Evolutionary conservation across 495 filamentous ascomycete genomes (phyloP), one percentile per base, ranked within the genome.

Genomic region (Neurospora cerealis): DNA sequence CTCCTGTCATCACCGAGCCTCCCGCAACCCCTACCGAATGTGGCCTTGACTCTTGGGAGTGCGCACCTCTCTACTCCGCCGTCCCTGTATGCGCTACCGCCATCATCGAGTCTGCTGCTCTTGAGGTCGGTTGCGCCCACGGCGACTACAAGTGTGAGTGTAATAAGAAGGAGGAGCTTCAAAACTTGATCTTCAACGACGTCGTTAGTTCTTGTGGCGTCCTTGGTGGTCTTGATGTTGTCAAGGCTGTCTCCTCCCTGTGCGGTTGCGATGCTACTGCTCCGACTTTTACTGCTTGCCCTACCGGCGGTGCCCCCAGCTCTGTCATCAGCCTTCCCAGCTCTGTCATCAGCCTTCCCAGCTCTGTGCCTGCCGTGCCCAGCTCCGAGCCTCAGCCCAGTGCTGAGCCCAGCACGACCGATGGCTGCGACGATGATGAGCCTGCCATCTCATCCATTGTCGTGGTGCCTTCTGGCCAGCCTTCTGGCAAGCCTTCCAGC

Each of bases 101-200:
- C 13, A 54, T 40, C 21, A 74, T 74, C 40, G 73, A 74, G 15
- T 69, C 70, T 0, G 54, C 70, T 8, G 73, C 48, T 11, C 38
- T 71, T 5, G 28, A 37, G 0, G 39, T 60, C 2, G 73, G 73
- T 32, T 74, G 73, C 17, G 11, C 8, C 4, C 48, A 41, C 5
- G 41, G 48, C 39, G 73, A 74, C 15, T 74, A 74, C n/a, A 19
- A 10, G 28, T 74, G 73, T 48, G 70, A 74, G 0, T 74, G 73
- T 34, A 8, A 11, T 11, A 72, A 48, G 15, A 38, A 19, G 19
- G 46, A 34, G 13, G 70, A 38, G 21, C 46, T 74, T 11, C 70
- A 72, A 3, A n/a, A 2, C 9, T 3, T 41, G 4, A 70, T 70
- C 2, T 38, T 69, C 13, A 32, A 24, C 32, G 71, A 70, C n/a